Evolutionary conservation across 352 stramenopile genomes (phyloP).

Genomic region (Aphanomyces invadans): DNA sequence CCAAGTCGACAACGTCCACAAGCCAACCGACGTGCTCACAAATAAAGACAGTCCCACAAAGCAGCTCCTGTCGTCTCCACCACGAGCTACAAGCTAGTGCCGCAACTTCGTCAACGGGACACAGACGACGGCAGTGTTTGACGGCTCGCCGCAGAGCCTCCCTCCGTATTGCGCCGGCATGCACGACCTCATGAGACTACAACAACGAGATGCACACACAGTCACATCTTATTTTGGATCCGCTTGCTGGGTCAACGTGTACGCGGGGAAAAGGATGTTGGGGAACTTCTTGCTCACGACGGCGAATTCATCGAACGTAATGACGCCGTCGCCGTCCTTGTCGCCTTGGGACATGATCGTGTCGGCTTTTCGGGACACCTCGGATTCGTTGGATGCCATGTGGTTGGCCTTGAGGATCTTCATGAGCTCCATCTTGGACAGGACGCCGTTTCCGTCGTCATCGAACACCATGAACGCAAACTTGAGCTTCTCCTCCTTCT

Average conservation of each 20-base stretch:
- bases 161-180: too few species aligned
- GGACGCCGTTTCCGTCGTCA: conserved; percentile 91
- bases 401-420: conserved; percentile 95
- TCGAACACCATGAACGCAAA: conserved; percentile 95
- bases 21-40: too few species aligned
- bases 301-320: conserved; percentile 96
- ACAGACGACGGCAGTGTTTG: too few species aligned
- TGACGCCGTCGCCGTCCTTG: conserved; percentile 94
- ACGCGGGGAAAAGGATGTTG: conserved; percentile 91
- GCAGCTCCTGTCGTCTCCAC: too few species aligned
- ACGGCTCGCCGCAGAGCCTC: too few species aligned
- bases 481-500: conserved; percentile 96
- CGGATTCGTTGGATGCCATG: conserved; percentile 86
- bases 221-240: conserved; percentile 18
- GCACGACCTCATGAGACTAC: too few species aligned
- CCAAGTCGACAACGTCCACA: too few species aligned
- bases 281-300: conserved; percentile 95
- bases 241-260: conserved; percentile 43
- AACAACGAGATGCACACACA: too few species aligned
- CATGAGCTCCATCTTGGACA: conserved; percentile 91
- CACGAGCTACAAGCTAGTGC: too few species aligned
- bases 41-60: too few species aligned
- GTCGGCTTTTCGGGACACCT: conserved; percentile 92
- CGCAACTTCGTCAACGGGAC: too few species aligned
- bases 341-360: conserved; percentile 96